phyloP scores from a whole-genome alignment of 345 rosid species.

The Pistacia vera region DNA sequence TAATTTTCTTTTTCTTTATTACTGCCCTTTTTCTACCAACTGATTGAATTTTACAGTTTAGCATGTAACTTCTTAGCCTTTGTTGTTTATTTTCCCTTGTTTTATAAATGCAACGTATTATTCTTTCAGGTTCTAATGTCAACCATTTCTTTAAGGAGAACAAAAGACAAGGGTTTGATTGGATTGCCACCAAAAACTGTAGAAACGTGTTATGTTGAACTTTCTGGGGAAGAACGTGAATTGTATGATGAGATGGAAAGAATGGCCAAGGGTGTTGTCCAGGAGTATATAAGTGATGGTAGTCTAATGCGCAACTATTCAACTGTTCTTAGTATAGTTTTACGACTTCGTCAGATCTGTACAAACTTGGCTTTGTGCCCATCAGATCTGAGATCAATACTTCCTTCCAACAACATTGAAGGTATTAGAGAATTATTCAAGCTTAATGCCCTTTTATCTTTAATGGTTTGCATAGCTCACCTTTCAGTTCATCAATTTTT shows the following conservation, averaged over 20 bases:
- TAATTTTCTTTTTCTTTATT: neutral
- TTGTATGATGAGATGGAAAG: constrained; percentile 79
- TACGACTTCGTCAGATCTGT: constrained; percentile 91
- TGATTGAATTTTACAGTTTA: neutral
- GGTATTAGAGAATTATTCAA: constrained; percentile 41
- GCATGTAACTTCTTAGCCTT: neutral
- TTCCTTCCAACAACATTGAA: constrained; percentile 57
- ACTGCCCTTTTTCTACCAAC: neutral
- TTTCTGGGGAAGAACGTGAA: constrained; percentile 74
- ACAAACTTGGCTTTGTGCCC: constrained; percentile 69
- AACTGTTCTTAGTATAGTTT: constrained; percentile 62
- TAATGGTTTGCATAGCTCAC: neutral
- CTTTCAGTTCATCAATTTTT: neutral
- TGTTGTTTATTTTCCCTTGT: constrained; percentile 13
- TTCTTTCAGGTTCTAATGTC: constrained; percentile 67
- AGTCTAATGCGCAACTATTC: constrained; percentile 61
- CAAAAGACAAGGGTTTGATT: constrained; percentile 66
- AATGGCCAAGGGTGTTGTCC: constrained; percentile 68
- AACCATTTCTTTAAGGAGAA: constrained; percentile 80
- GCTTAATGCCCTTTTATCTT: neutral
- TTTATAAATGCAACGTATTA: constrained; percentile 5
- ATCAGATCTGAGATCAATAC: constrained; percentile 55
- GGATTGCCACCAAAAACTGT: constrained; percentile 75
- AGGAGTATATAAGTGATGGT: constrained; percentile 50
- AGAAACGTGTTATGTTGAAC: constrained; percentile 69